Conservation (phyloP, 2,329 filamentous ascomycete species). For the Ophiostoma himal-ulmi region DNA sequence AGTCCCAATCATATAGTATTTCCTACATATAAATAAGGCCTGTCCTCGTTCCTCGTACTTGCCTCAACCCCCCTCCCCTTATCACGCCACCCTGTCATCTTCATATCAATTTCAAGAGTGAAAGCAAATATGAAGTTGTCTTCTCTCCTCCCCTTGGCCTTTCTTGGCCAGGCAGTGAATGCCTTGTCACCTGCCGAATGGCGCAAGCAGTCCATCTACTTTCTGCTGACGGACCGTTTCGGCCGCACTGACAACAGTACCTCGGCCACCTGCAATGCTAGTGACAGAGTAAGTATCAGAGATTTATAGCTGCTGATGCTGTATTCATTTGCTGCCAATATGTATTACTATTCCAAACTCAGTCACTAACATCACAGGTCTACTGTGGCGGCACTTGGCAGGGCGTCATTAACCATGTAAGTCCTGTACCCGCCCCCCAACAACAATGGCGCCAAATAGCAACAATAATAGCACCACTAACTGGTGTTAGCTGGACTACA, state of each 20-base stretch:
- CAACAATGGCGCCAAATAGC: too few species aligned
- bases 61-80: not conserved
- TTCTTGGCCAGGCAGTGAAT: not conserved
- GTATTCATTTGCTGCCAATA: not conserved
- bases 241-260: slow-evolving; percentile 43
- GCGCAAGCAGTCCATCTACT: slow-evolving; percentile 53
- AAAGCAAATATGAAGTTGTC: slow-evolving; percentile 13
- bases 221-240: slow-evolving; percentile 53
- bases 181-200: slow-evolving; percentile 33
- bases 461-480: not conserved
- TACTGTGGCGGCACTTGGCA: slow-evolving; percentile 59
- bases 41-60: not conserved
- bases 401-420: slow-evolving; percentile 47
- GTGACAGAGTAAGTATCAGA: not conserved
- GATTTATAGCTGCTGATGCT: not conserved
- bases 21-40: not conserved
- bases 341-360: not conserved
- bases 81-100: not conserved
- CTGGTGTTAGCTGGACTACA: slow-evolving; percentile 48
- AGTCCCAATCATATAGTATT: not conserved
- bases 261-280: slow-evolving; percentile 38
- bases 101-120: not conserved
- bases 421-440: not conserved
- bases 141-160: slow-evolving; percentile 10
- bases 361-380: not conserved